These are phyloP conservation scores for Arthrobotrys pseudoclavata DNA, from an alignment of 2,329 filamentous ascomycete species.

Conservation along the genomic window DNA sequence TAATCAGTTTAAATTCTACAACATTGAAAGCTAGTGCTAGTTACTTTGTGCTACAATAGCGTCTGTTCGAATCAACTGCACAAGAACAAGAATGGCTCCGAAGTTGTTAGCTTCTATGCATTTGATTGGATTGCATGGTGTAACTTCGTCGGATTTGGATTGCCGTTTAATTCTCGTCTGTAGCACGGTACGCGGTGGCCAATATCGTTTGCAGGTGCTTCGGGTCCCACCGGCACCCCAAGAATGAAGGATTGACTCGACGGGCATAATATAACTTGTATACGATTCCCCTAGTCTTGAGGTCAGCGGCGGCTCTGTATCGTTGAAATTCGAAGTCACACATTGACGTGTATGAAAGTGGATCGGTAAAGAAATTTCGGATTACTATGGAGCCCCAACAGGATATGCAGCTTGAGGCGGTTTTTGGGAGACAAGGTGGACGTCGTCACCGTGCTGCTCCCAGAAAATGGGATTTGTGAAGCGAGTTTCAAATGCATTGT, in stretches of 20 bases:
- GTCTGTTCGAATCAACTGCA: neutral
- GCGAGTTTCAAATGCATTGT: slow-evolving; percentile 58
- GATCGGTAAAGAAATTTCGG: slow-evolving; percentile 6
- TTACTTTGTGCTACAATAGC: neutral
- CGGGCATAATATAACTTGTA: too few species aligned
- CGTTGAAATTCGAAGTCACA: slow-evolving; percentile 3
- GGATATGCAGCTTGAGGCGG: slow-evolving; percentile 24
- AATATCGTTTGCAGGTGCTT: neutral
- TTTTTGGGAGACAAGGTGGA: slow-evolving; percentile 14
- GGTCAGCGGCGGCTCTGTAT: neutral
- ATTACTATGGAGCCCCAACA: slow-evolving; percentile 4
- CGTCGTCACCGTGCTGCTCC: slow-evolving; percentile 30
- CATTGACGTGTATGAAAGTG: slow-evolving; percentile 16
- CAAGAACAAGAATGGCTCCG: neutral
- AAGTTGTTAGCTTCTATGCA: neutral
- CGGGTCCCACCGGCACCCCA: neutral
- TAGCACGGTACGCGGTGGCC: neutral
- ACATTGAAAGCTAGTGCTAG: neutral
- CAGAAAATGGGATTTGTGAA: slow-evolving; percentile 41
- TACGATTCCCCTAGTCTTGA: neutral
- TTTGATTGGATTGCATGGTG: neutral
- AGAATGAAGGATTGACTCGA: neutral
- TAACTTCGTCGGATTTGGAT: slow-evolving; percentile 10
- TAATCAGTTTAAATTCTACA: neutral
- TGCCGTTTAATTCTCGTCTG: neutral